Evolutionary conservation across 305 asterid species (phyloP).

Genomic region (Rubia peregrina): DNA sequence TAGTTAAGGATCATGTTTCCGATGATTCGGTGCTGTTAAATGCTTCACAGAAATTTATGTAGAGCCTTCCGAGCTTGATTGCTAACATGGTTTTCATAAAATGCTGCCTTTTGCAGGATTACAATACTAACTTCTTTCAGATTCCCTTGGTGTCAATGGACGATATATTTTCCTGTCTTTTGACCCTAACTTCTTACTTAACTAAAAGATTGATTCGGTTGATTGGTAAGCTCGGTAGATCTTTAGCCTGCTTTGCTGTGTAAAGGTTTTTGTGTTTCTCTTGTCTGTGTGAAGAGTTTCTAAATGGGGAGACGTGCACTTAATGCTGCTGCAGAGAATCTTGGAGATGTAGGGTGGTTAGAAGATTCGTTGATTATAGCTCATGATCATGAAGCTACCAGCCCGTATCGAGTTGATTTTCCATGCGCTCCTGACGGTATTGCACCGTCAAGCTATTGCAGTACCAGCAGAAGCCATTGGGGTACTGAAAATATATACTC

Average conservation of each 20-base stretch:
- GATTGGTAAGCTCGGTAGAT: slow-evolving; percentile 40
- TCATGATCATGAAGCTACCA: slow-evolving; percentile 27
- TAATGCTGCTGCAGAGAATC: slow-evolving; percentile 48
- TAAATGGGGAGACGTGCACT: slow-evolving; percentile 1
- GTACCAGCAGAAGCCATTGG: slow-evolving; percentile 27
- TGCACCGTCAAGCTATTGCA: slow-evolving; percentile 37
- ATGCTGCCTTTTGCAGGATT: slow-evolving; percentile 13
- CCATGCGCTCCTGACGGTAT: slow-evolving; percentile 23
- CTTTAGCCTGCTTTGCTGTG: background rate
- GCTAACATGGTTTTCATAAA: slow-evolving; percentile 1
- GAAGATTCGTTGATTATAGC: slow-evolving; percentile 36
- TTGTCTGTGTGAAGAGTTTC: slow-evolving; percentile 14
- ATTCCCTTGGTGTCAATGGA: slow-evolving; percentile 44
- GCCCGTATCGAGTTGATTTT: slow-evolving; percentile 22
- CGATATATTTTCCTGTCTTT: slow-evolving; percentile 56
- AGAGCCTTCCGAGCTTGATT: background rate
- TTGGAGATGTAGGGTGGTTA: slow-evolving; percentile 44
- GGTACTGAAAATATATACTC: background rate
- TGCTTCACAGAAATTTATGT: background rate
- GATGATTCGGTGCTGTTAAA: background rate
- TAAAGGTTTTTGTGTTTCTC: background rate
- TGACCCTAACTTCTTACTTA: slow-evolving; percentile 51
- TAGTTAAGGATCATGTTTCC: background rate
- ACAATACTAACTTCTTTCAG: slow-evolving; percentile 14
- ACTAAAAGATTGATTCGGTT: slow-evolving; percentile 42